Evolutionary conservation across 2,329 filamentous ascomycete genomes (phyloP), one percentile per base, ranked within the genome.

Genomic region (Colletotrichum trifolii): DNA sequence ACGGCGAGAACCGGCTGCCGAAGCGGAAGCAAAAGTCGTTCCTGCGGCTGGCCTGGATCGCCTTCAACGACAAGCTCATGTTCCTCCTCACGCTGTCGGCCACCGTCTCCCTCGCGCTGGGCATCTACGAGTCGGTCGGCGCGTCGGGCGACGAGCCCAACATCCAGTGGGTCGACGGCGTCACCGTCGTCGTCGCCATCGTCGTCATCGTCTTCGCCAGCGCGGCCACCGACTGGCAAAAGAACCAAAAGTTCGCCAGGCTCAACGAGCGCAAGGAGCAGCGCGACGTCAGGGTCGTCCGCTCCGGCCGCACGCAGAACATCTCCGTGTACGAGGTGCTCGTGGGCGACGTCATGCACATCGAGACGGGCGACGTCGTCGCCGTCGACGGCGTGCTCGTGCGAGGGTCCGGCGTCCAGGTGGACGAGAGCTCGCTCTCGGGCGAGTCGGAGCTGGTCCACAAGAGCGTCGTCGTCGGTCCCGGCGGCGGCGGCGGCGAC

Each of bases 201-300:
- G 74, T 90, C 13, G 89, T 94, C 68, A 92, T 94, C 50, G 89
- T 94, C 4, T 76, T 91, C 17, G 91, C 93, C 17, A 91, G 91
- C 66, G 91, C 91, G n/a, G 79, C 89, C 39, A 94, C 93, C 69
- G 92, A 94, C 73, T 94, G 89, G 85, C 91, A 94, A 72, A 94
- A 94, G 76, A 91, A 94, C 74, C 85, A 89, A 49, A 90, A 93
- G 71, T 94, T 94, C 71, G 89, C 92, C 43, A 93, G 92, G 75
- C 80, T 94, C 65, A 94, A 94, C 77, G 88, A 88, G 75, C 92
- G 93, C 73, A 94, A 94, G 75, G 89, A 93, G 54, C 89, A 93
- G 72, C 85, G 91, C 38, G 80, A 85, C 54, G 88, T 95, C 70
- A 93, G 92, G 67, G 89, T 93, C 9, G 81, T 92, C 55, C 89